Conservation (phyloP, 148 eudicot species). For the Vaccinium macrocarpon region DNA sequence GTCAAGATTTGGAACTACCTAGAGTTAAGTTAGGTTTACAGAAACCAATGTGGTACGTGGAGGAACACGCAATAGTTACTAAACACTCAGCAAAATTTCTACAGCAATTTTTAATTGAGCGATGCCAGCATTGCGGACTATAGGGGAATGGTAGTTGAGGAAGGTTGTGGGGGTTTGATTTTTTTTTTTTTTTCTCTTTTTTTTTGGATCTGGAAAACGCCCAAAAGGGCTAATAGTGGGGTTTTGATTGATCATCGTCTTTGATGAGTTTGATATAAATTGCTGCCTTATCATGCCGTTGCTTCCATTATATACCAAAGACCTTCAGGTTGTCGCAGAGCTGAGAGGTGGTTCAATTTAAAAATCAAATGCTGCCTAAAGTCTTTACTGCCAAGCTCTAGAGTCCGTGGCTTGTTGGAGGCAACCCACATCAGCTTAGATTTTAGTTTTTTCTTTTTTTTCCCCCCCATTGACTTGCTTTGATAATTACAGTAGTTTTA, state of each 20-base stretch:
- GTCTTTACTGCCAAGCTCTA: neutral
- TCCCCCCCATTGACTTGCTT: neutral
- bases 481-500: neutral
- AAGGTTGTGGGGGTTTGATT: neutral
- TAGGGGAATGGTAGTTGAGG: neutral
- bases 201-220: too few relatives aligned
- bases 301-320: neutral
- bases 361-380: neutral
- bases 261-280: neutral
- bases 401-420: conserved; percentile 3
- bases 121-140: neutral
- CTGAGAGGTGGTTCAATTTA: neutral
- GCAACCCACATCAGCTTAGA: neutral
- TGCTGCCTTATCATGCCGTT: neutral
- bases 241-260: neutral
- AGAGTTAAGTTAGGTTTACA: neutral
- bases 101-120: neutral
- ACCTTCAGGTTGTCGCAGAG: neutral
- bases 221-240: too few relatives aligned
- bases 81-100: neutral
- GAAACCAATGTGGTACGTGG: neutral
- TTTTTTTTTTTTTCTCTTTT: too few relatives aligned
- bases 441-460: neutral
- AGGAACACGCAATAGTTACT: neutral
- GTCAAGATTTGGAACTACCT: neutral